Base-by-base conservation (phyloP, 2,329 filamentous ascomycete species). In the Daldinia sp. region DNA sequence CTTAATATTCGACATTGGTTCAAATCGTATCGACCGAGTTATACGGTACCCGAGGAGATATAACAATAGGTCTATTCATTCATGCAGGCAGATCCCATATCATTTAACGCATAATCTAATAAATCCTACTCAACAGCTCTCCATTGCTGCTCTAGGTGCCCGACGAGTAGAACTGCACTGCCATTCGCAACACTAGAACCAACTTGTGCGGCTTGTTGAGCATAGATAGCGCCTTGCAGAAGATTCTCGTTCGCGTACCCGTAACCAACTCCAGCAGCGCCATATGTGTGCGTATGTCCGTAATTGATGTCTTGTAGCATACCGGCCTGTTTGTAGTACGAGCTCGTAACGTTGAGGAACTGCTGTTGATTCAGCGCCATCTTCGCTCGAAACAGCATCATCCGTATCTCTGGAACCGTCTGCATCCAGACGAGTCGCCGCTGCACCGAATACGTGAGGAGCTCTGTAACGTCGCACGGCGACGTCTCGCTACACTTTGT, bases 91-190 rank as follows among this genome's bases (percentile, higher is more conserved):
- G 5, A 7, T 13, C 9, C 20, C 6, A 6, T 56, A 26, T 35
- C 18, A 41, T 13, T 41, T 41, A n/a, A 42, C 13, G 1, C 23
- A 28, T 18, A 6, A 41, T 37, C 35, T 12, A 6, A 41, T 37
- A 10, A 10, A 13, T 3, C 35, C 60, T 67, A 80, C 67, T 81
- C 81, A 53, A 80, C 78, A 53, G 76, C 73, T 60, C 70, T 78
- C 79, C 80, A 81, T 42, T 74, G 65, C 59, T 74, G 67, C 68
- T 81, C 79, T 53, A 82, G 57, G 65, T 76, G 65, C 6, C 59
- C 64, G n/a, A 80, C 62, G 39, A 74, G 59, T 37, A 63, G 66
- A 68, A 7, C 60, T 68, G 26, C 23, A 5, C 51, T 54, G 9
- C 51, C 51, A 23, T 30, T 37, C 33, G 30, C 33, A 6, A 23